Percentiles rank a stretch among this genome's conserved stretches.
Evolutionary conservation across 108 stramenopile genomes (phyloP).

Genomic region (Nitzschia putrida): DNA sequence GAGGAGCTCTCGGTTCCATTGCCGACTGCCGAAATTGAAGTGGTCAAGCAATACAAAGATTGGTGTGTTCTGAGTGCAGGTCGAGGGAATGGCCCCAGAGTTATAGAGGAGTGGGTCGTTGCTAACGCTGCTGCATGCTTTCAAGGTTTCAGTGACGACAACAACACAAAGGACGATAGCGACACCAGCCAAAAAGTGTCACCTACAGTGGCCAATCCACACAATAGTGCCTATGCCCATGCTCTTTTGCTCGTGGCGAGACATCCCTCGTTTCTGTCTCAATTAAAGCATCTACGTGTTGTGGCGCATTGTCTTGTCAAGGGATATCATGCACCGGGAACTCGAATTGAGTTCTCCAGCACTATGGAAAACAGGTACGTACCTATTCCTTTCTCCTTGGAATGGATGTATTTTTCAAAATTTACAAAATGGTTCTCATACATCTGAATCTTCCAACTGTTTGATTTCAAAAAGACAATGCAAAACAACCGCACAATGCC

Average conservation of each 20-base stretch:
- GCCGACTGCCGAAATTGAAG: conserved; percentile 7
- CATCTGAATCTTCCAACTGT: not conserved
- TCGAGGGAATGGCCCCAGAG: conserved; percentile 12
- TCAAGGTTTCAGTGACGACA: not conserved
- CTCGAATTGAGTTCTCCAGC: not conserved
- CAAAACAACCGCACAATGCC: not conserved
- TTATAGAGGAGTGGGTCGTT: conserved; percentile 11
- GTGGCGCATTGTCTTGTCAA: conserved; percentile 12
- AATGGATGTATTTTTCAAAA: not conserved
- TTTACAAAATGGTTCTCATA: not conserved
- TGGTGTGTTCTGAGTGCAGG: conserved; percentile 14
- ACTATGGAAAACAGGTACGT: conserved; percentile 2
- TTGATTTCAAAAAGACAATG: not conserved
- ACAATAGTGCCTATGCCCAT: conserved; percentile 17
- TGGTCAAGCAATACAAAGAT: conserved; percentile 13
- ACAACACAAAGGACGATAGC: not conserved
- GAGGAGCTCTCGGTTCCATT: not conserved
- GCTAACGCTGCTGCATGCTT: conserved; percentile 10
- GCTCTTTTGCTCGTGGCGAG: conserved; percentile 6
- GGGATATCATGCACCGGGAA: conserved; percentile 10
- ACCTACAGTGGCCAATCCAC: conserved; percentile 9
- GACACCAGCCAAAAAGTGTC: not conserved
- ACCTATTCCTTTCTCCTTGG: not conserved
- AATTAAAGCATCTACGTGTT: conserved; percentile 7
- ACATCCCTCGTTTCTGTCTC: not conserved